Conservation (phyloP, 495 filamentous ascomycete genomes). For the Corynascus novoguineensis region DNA sequence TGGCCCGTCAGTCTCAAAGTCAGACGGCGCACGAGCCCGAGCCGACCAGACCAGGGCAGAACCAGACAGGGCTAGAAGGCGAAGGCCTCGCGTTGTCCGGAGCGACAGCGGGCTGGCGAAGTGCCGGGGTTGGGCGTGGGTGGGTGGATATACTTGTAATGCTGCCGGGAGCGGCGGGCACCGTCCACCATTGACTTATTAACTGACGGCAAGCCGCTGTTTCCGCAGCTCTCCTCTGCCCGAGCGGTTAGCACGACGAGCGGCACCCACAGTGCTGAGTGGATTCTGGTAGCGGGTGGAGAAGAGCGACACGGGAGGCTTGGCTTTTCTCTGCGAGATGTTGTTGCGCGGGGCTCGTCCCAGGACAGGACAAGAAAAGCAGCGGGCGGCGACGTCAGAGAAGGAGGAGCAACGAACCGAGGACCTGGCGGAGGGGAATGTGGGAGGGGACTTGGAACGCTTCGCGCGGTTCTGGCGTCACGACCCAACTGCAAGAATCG, state of each 20-base stretch:
- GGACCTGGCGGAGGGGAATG: background rate
- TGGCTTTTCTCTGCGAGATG: slow-evolving; percentile 11
- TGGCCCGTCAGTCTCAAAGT: background rate
- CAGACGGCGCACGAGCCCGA: background rate
- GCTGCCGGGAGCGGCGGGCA: too few relatives aligned
- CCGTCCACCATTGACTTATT: too few relatives aligned
- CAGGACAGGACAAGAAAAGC: background rate
- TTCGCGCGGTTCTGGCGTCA: slow-evolving; percentile 4
- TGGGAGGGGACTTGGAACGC: background rate
- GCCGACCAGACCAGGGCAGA: background rate
- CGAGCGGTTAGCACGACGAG: slow-evolving; percentile 15
- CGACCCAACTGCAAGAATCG: background rate
- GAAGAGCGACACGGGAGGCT: slow-evolving; percentile 8
- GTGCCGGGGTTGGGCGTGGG: slow-evolving; percentile 5
- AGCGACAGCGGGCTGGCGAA: slow-evolving; percentile 15
- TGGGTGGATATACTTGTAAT: background rate
- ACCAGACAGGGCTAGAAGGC: background rate
- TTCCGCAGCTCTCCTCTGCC: background rate
- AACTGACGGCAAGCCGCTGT: background rate
- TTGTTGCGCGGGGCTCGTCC: background rate
- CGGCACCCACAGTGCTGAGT: slow-evolving; percentile 6
- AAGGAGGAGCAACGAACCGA: background rate
- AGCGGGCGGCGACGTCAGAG: background rate
- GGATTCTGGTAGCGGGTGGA: slow-evolving; percentile 18
- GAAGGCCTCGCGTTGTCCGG: slow-evolving; percentile 13